Evolutionary conservation across 306 rosid genomes (phyloP).

Genomic region (Medicago arabica): DNA sequence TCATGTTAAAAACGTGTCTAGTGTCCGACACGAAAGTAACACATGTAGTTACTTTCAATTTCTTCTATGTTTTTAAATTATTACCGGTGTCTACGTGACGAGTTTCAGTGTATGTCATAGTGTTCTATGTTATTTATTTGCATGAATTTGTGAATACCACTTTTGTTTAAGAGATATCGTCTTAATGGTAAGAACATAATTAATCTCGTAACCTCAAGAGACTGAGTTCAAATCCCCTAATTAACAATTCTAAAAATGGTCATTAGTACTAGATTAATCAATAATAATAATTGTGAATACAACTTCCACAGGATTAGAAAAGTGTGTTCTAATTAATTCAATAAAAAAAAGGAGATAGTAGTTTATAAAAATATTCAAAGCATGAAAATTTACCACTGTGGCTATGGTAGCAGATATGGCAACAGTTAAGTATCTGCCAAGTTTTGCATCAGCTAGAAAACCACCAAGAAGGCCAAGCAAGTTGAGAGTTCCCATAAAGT

Average conservation of each 20-base stretch:
- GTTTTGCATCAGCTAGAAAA: slow-evolving; percentile 87
- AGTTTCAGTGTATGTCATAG: neutral
- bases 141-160: neutral
- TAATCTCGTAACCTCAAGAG: neutral
- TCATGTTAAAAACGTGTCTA: neutral
- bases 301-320: neutral
- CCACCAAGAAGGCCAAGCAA: slow-evolving; percentile 95
- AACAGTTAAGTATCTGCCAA: slow-evolving; percentile 79
- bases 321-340: neutral
- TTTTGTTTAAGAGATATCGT: neutral
- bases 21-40: neutral
- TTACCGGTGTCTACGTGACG: neutral
- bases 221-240: neutral
- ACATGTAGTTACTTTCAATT: neutral
- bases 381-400: slow-evolving; percentile 56
- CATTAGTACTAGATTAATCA: neutral
- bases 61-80: neutral
- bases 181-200: neutral
- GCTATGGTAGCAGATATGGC: slow-evolving; percentile 61
- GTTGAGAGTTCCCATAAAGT: slow-evolving; percentile 88
- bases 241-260: neutral
- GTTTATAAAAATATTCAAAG: slow-evolving; percentile 21
- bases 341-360: neutral
- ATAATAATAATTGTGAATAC: neutral
- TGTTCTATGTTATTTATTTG: neutral